phyloP scores from a whole-genome alignment of 345 rosid species.

The Syzygium jambos region DNA sequence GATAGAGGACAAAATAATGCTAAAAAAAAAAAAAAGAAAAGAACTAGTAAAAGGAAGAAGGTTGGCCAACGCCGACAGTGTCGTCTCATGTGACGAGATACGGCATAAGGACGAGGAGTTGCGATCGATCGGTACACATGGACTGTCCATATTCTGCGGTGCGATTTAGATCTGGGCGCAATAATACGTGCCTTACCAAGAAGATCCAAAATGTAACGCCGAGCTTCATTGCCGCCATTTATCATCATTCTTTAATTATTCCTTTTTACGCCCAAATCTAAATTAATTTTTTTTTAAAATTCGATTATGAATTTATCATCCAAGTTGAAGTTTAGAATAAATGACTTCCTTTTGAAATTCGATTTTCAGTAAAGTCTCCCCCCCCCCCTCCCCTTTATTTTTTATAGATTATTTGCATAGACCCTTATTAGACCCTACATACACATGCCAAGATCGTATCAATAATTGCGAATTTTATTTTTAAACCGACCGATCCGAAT shows the following conservation, averaged over 20 bases:
- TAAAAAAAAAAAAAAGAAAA: background rate
- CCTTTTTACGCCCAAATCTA: background rate
- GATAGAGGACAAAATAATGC: background rate
- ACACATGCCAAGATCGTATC: background rate
- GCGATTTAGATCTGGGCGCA: background rate
- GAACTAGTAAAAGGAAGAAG: background rate
- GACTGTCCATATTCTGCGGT: background rate
- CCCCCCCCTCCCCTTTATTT: too few species aligned
- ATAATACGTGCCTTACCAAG: background rate
- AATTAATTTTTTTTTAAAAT: background rate
- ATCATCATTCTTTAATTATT: background rate
- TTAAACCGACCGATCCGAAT: background rate
- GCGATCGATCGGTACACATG: background rate
- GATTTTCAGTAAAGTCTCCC: background rate
- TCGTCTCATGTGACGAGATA: background rate
- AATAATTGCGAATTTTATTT: background rate
- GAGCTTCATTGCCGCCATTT: background rate
- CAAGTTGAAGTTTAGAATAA: background rate
- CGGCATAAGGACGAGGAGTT: background rate
- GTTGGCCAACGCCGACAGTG: background rate
- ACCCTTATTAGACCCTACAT: background rate
- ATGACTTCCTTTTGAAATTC: background rate
- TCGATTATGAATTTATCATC: background rate
- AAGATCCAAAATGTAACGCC: background rate
- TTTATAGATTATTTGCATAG: background rate